A percentile compares a stretch with the other conserved stretches of the same genome.
Conservation (phyloP, 73 alveolate species). For the Paraurostyla sp. region DNA sequence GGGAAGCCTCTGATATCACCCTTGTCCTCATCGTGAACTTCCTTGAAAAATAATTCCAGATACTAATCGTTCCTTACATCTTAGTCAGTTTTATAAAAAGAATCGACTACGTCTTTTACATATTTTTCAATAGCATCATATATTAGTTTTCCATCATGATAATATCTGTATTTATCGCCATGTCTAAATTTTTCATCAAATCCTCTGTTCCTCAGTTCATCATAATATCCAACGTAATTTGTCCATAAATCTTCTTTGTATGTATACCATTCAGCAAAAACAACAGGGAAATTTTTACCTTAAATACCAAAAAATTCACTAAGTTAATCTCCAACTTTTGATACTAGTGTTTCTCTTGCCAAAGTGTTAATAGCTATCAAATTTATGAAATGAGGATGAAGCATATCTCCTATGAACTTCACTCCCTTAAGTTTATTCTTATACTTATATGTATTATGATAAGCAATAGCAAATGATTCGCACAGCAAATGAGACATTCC, state of each 20-base stretch:
- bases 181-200: background rate
- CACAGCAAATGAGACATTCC: slow-evolving; percentile 24
- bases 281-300: background rate
- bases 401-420: background rate
- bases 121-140: slow-evolving; percentile 12
- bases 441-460: slow-evolving; percentile 6
- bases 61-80: background rate
- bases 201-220: slow-evolving; percentile 8
- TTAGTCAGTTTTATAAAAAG: background rate
- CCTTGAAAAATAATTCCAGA: background rate
- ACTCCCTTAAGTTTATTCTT: background rate
- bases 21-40: slow-evolving; percentile 21
- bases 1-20: slow-evolving; percentile 28
- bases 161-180: slow-evolving; percentile 31
- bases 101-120: background rate
- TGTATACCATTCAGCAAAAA: slow-evolving; percentile 7
- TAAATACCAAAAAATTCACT: slow-evolving; percentile 27
- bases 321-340: background rate
- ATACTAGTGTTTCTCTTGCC: slow-evolving; percentile 3
- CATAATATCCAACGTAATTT: background rate
- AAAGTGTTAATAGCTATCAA: background rate
- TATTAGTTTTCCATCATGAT: background rate
- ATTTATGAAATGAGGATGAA: slow-evolving; percentile 14
- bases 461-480: slow-evolving; percentile 1
- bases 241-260: background rate